phyloP scores from a whole-genome alignment of 1,139 yeast species.

The Yamadazyma sp. region DNA sequence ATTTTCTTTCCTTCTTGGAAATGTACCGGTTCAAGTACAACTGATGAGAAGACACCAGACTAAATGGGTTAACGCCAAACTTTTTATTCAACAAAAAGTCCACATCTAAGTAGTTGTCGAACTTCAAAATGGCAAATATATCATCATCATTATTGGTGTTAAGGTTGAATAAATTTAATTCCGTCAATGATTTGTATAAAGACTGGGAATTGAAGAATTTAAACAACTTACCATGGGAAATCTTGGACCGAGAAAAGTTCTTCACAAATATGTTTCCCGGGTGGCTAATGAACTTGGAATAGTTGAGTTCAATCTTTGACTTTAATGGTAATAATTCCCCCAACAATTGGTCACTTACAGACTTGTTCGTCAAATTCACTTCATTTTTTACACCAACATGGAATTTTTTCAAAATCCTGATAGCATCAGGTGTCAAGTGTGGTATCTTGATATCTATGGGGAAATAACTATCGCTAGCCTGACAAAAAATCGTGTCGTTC shows the following conservation, averaged over 20 bases:
- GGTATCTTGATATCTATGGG: conserved; percentile 10
- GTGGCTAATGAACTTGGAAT: conserved; percentile 52
- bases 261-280: conserved; percentile 67
- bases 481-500: conserved; percentile 11
- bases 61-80: conserved; percentile 29
- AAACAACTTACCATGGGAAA: conserved; percentile 21
- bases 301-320: conserved; percentile 9
- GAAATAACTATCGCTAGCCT: conserved; percentile 10
- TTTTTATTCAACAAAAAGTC: conserved; percentile 26
- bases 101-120: conserved; percentile 38
- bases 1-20: conserved; percentile 26
- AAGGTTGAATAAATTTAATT: conserved; percentile 28
- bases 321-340: conserved; percentile 7
- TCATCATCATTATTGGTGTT: conserved; percentile 17
- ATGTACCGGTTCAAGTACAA: conserved; percentile 30
- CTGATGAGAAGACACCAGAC: conserved; percentile 24
- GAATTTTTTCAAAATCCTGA: conserved; percentile 2
- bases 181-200: conserved; percentile 27
- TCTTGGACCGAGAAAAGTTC: conserved; percentile 30
- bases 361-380: conserved; percentile 9
- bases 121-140: conserved; percentile 35
- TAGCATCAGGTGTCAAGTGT: conserved; percentile 2
- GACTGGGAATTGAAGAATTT: conserved; percentile 26
- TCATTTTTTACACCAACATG: conserved; percentile 5
- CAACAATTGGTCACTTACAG: conserved; percentile 9